phyloP scores from a whole-genome alignment of 1,284 basidiomycete genomes.

The Austroboletus novae-zelandiae region DNA sequence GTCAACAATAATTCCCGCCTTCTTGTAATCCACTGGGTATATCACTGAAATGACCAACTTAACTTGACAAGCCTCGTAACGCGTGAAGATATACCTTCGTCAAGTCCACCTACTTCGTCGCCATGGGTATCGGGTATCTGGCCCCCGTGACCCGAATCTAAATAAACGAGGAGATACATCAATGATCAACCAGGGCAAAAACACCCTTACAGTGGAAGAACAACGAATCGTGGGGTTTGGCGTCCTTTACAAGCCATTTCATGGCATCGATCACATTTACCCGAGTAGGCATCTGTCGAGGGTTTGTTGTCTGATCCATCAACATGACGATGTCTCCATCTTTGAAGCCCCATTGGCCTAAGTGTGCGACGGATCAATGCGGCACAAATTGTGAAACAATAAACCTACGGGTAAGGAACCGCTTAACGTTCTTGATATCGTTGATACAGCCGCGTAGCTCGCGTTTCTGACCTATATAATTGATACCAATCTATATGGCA shows the following conservation, averaged over 20 bases:
- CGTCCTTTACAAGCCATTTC: constrained; percentile 82
- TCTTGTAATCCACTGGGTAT: constrained; percentile 76
- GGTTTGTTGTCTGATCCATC: constrained; percentile 66
- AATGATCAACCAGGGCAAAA: neutral
- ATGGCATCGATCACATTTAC: constrained; percentile 82
- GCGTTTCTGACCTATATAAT: constrained; percentile 65
- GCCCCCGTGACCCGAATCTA: constrained; percentile 83
- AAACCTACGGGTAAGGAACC: constrained; percentile 66
- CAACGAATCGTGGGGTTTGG: constrained; percentile 74
- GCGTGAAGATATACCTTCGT: constrained; percentile 51
- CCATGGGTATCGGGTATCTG: constrained; percentile 71
- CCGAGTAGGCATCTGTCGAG: constrained; percentile 66
- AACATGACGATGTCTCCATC: constrained; percentile 75
- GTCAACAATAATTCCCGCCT: constrained; percentile 68
- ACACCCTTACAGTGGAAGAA: constrained; percentile 77
- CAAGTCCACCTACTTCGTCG: constrained; percentile 64
- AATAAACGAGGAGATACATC: neutral
- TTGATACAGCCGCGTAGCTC: constrained; percentile 80
- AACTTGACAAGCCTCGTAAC: neutral
- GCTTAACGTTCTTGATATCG: constrained; percentile 70
- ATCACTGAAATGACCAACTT: constrained; percentile 42
- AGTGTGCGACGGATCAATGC: neutral
- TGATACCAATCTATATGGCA: constrained; percentile 63
- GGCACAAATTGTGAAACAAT: neutral
- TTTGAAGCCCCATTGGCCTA: constrained; percentile 64